These are phyloP conservation scores for Dioscorea cayenensis DNA, from an alignment of 116 monocot genomes.

Conservation along the genomic window DNA sequence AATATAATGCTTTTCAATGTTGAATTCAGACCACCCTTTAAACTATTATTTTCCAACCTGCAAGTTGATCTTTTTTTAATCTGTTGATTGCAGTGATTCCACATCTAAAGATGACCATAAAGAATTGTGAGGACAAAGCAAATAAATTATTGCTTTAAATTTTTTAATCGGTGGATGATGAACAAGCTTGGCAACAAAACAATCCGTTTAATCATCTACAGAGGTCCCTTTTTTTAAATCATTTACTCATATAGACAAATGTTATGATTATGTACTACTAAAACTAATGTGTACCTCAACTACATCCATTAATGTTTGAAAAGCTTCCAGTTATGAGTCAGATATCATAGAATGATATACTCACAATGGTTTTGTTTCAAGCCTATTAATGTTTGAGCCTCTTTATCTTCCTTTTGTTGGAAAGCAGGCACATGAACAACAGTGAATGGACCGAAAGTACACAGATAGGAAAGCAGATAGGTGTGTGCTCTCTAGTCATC, in stretches of 20 bases:
- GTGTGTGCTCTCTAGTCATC: neutral
- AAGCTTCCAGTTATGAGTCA: too few relatives aligned
- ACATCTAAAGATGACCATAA: conserved; percentile 6
- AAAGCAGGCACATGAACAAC: neutral
- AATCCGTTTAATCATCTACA: neutral
- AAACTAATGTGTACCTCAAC: neutral
- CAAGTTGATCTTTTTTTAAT: neutral
- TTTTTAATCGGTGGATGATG: neutral
- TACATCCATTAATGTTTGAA: too few relatives aligned
- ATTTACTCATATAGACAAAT: neutral
- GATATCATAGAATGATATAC: neutral
- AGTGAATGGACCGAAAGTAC: neutral
- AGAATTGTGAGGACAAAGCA: conserved; percentile 24
- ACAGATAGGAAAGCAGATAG: neutral
- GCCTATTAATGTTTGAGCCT: neutral
- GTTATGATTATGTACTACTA: neutral
- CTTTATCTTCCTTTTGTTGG: neutral
- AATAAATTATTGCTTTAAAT: neutral
- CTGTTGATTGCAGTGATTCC: conserved; percentile 18
- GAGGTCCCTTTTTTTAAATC: neutral
- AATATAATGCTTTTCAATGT: neutral
- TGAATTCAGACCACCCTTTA: neutral
- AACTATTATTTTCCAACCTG: neutral
- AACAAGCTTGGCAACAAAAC: neutral
- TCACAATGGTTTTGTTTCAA: neutral